These are phyloP conservation scores for Aureobasidium sp. DNA, from an alignment of 2,329 filamentous ascomycete species.

Conservation along the genomic window DNA sequence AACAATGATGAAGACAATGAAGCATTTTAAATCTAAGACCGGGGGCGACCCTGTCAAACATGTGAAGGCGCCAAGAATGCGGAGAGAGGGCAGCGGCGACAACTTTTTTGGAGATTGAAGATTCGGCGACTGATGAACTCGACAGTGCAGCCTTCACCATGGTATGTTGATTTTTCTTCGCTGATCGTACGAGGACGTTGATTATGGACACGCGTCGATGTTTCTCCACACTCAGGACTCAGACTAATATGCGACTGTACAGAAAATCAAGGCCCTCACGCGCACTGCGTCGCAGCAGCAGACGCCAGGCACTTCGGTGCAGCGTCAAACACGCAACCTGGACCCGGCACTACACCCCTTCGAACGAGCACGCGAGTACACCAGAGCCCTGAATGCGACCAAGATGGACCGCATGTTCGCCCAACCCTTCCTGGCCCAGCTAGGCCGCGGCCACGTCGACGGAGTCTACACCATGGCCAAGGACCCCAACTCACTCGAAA, in stretches of 20 bases:
- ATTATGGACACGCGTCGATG: too few relatives aligned
- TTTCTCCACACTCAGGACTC: background rate
- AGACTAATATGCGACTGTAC: background rate
- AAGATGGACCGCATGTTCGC: slow-evolving; percentile 93
- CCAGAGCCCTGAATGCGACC: slow-evolving; percentile 70
- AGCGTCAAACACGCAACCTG: slow-evolving; percentile 62
- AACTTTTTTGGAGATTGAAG: slow-evolving; percentile 9
- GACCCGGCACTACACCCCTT: slow-evolving; percentile 86
- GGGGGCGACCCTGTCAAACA: background rate
- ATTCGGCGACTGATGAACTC: background rate
- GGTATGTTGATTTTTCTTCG: background rate
- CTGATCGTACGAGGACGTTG: background rate
- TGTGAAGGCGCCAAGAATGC: slow-evolving; percentile 5
- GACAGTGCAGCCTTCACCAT: slow-evolving; percentile 6
- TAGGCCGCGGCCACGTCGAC: slow-evolving; percentile 87
- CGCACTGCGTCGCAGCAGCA: slow-evolving; percentile 59
- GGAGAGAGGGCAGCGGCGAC: background rate
- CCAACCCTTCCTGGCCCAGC: slow-evolving; percentile 73
- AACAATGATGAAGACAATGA: background rate
- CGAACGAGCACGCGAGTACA: slow-evolving; percentile 82
- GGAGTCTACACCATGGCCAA: slow-evolving; percentile 52
- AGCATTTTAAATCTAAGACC: background rate
- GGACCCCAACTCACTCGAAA: slow-evolving; percentile 41
- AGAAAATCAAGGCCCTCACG: slow-evolving; percentile 61
- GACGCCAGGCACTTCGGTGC: slow-evolving; percentile 58